phyloP scores from a whole-genome alignment of 768 basidiomycete genomes.

The Suillus subluteus region DNA sequence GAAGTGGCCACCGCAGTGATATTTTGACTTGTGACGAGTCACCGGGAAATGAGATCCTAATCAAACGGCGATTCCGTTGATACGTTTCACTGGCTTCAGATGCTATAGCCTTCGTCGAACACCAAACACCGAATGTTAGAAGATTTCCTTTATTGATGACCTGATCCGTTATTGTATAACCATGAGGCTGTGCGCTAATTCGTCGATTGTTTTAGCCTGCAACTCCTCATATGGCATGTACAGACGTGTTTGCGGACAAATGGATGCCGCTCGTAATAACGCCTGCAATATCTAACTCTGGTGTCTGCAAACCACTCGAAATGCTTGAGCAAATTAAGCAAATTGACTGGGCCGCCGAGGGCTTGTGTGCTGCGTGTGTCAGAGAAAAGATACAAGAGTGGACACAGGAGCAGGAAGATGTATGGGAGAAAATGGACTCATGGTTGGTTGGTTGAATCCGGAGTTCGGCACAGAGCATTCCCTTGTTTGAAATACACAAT shows the following conservation, averaged over 20 bases:
- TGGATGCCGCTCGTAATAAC: slow-evolving; percentile 77
- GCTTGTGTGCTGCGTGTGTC: slow-evolving; percentile 62
- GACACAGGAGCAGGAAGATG: slow-evolving; percentile 56
- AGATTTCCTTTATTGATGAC: neutral
- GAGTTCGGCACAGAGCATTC: slow-evolving; percentile 15
- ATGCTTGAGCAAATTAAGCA: slow-evolving; percentile 62
- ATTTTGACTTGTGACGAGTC: slow-evolving; percentile 1
- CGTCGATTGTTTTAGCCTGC: slow-evolving; percentile 37
- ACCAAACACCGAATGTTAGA: neutral
- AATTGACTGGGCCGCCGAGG: slow-evolving; percentile 60
- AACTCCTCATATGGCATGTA: slow-evolving; percentile 75
- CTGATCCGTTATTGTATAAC: neutral
- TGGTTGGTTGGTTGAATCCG: slow-evolving; percentile 46
- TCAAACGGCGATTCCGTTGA: neutral
- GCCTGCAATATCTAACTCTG: slow-evolving; percentile 62
- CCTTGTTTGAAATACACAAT: slow-evolving; percentile 2
- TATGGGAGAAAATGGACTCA: slow-evolving; percentile 64
- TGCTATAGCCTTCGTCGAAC: neutral
- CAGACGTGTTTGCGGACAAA: slow-evolving; percentile 67
- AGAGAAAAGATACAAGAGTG: slow-evolving; percentile 67
- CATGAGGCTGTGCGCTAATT: neutral
- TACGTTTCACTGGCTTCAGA: neutral
- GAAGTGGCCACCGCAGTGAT: neutral
- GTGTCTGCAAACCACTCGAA: slow-evolving; percentile 74
- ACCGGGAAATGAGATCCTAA: neutral